These are phyloP conservation scores for Macadamia tetraphylla DNA, from an alignment of 164 flowering plant genomes.

Conservation along the genomic window DNA sequence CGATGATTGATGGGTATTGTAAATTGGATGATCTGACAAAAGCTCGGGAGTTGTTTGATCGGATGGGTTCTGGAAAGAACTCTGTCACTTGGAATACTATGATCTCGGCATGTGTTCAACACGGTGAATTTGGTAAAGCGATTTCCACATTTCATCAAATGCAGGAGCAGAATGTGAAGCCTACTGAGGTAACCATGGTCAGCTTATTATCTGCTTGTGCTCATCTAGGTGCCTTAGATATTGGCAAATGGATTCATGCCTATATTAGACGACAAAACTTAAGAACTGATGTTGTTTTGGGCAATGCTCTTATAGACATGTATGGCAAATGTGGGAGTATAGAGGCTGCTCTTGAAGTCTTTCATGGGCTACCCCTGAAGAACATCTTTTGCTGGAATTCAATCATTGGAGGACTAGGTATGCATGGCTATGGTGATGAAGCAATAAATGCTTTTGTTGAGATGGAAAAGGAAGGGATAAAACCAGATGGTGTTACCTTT, in stretches of 20 bases:
- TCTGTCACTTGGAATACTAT: constrained; percentile 36
- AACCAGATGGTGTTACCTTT: constrained; percentile 39
- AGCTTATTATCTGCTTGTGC: constrained; percentile 42
- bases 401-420: constrained; percentile 33
- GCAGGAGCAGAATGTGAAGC: constrained; percentile 27
- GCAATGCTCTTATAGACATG: constrained; percentile 43
- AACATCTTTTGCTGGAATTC: constrained; percentile 40
- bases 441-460: constrained; percentile 28
- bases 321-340: constrained; percentile 37
- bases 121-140: constrained; percentile 22
- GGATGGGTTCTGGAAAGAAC: constrained; percentile 28
- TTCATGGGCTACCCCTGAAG: constrained; percentile 22
- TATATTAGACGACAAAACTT: constrained; percentile 25
- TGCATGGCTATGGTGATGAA: constrained; percentile 37
- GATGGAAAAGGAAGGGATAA: constrained; percentile 25
- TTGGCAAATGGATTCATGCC: constrained; percentile 36
- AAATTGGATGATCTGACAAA: constrained; percentile 14
- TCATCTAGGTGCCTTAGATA: constrained; percentile 39
- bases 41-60: constrained; percentile 30
- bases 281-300: constrained; percentile 27
- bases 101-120: constrained; percentile 27
- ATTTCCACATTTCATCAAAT: constrained; percentile 20
- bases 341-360: constrained; percentile 29
- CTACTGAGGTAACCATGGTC: constrained; percentile 39
- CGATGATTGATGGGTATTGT: constrained; percentile 40